phyloP scores from a whole-genome alignment of 805 yeast genomes.

The Kuraishia borneana region DNA sequence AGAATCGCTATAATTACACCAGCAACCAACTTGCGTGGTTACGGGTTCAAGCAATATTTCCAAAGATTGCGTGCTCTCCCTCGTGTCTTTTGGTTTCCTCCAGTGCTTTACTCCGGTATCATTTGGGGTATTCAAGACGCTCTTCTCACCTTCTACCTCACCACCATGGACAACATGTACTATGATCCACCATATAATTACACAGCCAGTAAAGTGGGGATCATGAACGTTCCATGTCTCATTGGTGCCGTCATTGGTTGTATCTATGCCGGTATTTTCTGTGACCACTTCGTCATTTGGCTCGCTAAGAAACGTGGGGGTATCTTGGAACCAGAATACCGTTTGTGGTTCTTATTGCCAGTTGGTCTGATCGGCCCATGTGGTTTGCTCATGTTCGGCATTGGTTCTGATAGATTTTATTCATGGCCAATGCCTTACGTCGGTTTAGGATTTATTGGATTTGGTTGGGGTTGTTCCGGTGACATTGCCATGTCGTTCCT shows the following conservation, averaged over 20 bases:
- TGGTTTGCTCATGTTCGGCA: slow-evolving; percentile 55
- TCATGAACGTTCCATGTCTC: slow-evolving; percentile 66
- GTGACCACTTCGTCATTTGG: slow-evolving; percentile 57
- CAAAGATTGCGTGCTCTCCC: slow-evolving; percentile 18
- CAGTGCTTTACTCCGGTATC: slow-evolving; percentile 50
- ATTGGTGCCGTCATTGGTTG: slow-evolving; percentile 59
- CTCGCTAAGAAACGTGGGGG: slow-evolving; percentile 51
- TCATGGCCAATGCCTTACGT: slow-evolving; percentile 44
- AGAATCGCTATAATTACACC: slow-evolving; percentile 30
- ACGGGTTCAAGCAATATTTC: slow-evolving; percentile 37
- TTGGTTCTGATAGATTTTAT: slow-evolving; percentile 43
- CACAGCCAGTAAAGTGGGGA: slow-evolving; percentile 51
- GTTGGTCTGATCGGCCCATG: slow-evolving; percentile 50
- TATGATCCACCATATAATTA: slow-evolving; percentile 57
- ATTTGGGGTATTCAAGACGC: slow-evolving; percentile 77
- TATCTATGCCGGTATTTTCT: slow-evolving; percentile 50
- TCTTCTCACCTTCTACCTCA: slow-evolving; percentile 59
- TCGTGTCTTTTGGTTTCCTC: slow-evolving; percentile 34
- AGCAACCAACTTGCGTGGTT: slow-evolving; percentile 49
- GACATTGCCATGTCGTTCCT: slow-evolving; percentile 56
- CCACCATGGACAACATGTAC: slow-evolving; percentile 57
- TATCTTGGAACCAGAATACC: slow-evolving; percentile 51
- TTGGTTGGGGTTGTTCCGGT: slow-evolving; percentile 59
- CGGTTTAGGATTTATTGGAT: slow-evolving; percentile 54
- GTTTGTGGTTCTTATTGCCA: slow-evolving; percentile 44